Base-by-base conservation (phyloP, 1,139 yeast genomes). In the Sugiyamaella grinbergsii region DNA sequence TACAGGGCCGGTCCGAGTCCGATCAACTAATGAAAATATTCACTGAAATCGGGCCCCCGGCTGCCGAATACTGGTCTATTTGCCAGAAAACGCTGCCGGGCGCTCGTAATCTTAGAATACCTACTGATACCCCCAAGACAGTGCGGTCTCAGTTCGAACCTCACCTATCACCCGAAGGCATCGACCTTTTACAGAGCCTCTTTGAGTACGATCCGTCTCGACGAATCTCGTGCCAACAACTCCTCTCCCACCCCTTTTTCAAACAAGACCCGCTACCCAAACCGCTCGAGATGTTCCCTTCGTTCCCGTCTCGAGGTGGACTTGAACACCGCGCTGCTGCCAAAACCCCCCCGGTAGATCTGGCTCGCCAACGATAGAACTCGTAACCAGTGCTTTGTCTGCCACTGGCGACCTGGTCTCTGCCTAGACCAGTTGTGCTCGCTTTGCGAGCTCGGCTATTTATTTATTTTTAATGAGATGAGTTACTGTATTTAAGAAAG, bases 1-100 rank as follows among this genome's bases (percentile, higher is more conserved):
- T 91, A 68, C 82, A 89, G 63, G 98, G 97, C 11, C 83, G 82
- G 62, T 96, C 90, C 68, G 91, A 91, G 60, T 94, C 90, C 34
- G 96, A 90, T 67, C 98, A 91, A 67, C 74, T 91, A 64, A 86
- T 86, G 66, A 89, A 87, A 69, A 91, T 91, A 47, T 71, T 91
- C 53, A 78, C 83, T 61, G 80, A 87, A 23, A 74, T 91, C 54
- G 98, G 97, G 7, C 88, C 96, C 3, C 98, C 97, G 2, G 80
- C 83, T 48, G 93, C 86, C 62, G 80, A 82, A 49, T 86, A 95
- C 7, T 64, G 68, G 67, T 18, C 42, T 57, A 53, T 3, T 58
- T 54, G 43, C 44, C 42, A 15, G 26, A 39, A 16, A 18, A 20
- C 1, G 13, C 57, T 63, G 10, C 64, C 66, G 2, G 55, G 58